A percentile compares a stretch with the other conserved stretches of the same genome.
phyloP scores from a whole-genome alignment of 1,284 basidiomycete genomes.

The Ceratobasidium sp. region DNA sequence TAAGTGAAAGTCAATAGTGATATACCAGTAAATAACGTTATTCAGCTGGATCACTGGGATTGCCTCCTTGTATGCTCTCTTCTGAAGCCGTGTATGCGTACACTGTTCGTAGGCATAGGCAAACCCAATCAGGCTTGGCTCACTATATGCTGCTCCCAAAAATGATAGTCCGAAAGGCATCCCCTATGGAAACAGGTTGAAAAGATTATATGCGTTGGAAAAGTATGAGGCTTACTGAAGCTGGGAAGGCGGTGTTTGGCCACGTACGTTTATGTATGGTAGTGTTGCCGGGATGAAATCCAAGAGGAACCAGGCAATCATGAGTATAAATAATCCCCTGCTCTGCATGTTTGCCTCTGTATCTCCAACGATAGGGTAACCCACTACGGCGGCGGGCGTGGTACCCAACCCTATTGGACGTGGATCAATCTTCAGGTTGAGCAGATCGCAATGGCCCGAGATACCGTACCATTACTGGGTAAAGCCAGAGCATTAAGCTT shows the following conservation, averaged over 20 bases:
- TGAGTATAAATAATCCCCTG: too few relatives aligned
- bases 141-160: constrained; percentile 68
- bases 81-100: constrained; percentile 60
- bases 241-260: constrained; percentile 57
- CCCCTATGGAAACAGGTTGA: constrained; percentile 45
- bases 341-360: too few relatives aligned
- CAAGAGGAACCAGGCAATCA: constrained; percentile 59
- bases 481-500: constrained; percentile 65
- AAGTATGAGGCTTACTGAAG: constrained; percentile 48
- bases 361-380: constrained; percentile 56
- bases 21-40: constrained; percentile 59
- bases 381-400: constrained; percentile 55
- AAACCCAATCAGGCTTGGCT: constrained; percentile 63
- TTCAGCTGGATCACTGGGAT: constrained; percentile 66
- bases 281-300: constrained; percentile 62
- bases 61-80: constrained; percentile 61
- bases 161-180: constrained; percentile 69
- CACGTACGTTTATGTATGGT: constrained; percentile 44
- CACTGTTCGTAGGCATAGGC: constrained; percentile 72
- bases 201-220: background rate
- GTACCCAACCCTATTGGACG: constrained; percentile 45
- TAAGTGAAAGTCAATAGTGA: too few relatives aligned
- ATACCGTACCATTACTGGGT: constrained; percentile 59
- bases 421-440: background rate
- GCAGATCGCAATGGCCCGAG: constrained; percentile 37